Evolutionary conservation across 495 filamentous ascomycete species (phyloP).

Genomic region (Hypoxylon lienhwacheense): DNA sequence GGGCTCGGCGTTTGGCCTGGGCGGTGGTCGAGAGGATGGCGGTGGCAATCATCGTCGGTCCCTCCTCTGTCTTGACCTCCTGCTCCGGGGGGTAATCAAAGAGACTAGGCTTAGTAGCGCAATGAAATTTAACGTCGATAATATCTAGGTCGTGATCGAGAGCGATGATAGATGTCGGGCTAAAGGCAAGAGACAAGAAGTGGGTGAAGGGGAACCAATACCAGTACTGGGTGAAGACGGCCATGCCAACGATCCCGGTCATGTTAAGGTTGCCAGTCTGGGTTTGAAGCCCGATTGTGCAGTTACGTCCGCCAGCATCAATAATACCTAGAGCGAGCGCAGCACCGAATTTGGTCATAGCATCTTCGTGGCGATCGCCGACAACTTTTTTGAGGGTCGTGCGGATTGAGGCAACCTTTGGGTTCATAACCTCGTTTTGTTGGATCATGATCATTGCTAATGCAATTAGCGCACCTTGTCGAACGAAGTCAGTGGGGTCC

Average conservation of each 20-base stretch:
- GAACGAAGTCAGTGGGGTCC: slow-evolving; percentile 97
- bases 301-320: slow-evolving; percentile 96
- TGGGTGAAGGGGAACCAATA: slow-evolving; percentile 99
- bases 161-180: slow-evolving; percentile 90
- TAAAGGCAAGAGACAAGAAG: slow-evolving; percentile 92
- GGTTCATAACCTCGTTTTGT: slow-evolving; percentile 95
- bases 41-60: slow-evolving; percentile 90
- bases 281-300: slow-evolving; percentile 95
- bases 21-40: slow-evolving; percentile 95
- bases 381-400: slow-evolving; percentile 90
- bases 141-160: slow-evolving; percentile 92
- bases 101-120: slow-evolving; percentile 87
- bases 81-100: slow-evolving; percentile 98
- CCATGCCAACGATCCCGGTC: slow-evolving; percentile 95
- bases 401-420: slow-evolving; percentile 77
- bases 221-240: slow-evolving; percentile 99
- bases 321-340: slow-evolving; percentile 95
- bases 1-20: slow-evolving; percentile 90
- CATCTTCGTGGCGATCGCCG: slow-evolving; percentile 94
- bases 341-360: slow-evolving; percentile 98
- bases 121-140: slow-evolving; percentile 94
- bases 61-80: slow-evolving; percentile 90
- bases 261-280: slow-evolving; percentile 98
- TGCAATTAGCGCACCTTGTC: slow-evolving; percentile 94
- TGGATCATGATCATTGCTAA: slow-evolving; percentile 97